Base-by-base conservation (phyloP, 139 green algal genomes). In the Coelastrella sp. region DNA sequence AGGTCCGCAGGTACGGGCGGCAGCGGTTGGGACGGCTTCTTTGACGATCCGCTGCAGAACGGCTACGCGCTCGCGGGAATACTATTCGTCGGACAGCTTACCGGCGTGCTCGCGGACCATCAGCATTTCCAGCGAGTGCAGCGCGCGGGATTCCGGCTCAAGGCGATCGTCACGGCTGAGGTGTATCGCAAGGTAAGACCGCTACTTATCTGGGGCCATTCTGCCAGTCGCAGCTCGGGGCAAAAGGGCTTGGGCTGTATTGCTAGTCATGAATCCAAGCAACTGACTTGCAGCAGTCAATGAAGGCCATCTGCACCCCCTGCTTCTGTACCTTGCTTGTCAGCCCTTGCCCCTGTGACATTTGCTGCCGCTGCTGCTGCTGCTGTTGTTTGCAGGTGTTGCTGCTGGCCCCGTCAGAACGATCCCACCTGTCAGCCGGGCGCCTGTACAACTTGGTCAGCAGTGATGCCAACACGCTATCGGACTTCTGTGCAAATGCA, bases 381-480 rank as follows among this genome's bases (percentile, higher is more conserved):
- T 88, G 32, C 56, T 71, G 66, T 19, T 71, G 66, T 13, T 19
- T n/a, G 14, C 79, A 91, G 85, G 85, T 92, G 76, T 65, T 95
- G 57, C 86, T 88, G 23, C 83, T 96, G 54, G 80, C 92, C 0
- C 93, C 93, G 4, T 74, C 90, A 2, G 89, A 91, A 7, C 90
- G 94, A 5, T 58, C 81, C 4, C 16, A 89, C 61, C 94, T 96
- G 92, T 92, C 74, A 77, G 90, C 79, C 6, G 95, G 95, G 17
- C 92, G 92, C 23, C 82, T 96, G 71, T 95, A 92, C 89, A 95
- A 92, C 90, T 57, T 95, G 54, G 92, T 96, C 4, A 92, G 91
- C 32, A 90, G 83, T 3, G 95, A 97, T 79, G 84, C 92, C 3
- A 93, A 96, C 84, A 92, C 93, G 4, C 47, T 97, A 13, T 80